Percentiles rank a stretch among this genome's conserved stretches.
These are phyloP conservation scores for Sabuloglossum arenarium DNA, from an alignment of 495 filamentous ascomycete species.

Conservation along the genomic window DNA sequence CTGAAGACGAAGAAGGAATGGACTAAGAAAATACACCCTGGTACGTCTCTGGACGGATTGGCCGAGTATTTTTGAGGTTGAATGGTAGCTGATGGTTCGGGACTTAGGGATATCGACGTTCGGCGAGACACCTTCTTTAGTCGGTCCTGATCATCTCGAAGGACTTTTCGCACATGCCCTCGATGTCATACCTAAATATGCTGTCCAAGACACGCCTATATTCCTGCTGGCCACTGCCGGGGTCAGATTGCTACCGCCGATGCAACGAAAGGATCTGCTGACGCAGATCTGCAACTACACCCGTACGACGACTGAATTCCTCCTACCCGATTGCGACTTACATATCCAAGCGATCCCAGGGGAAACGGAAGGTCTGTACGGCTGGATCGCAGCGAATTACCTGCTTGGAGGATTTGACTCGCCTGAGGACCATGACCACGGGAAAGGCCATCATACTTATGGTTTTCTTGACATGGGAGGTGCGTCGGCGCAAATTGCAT, in stretches of 20 bases:
- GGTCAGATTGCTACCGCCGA: constrained; percentile 67
- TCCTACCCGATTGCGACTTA: constrained; percentile 68
- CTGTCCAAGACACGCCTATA: constrained; percentile 66
- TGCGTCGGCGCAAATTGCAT: constrained; percentile 91
- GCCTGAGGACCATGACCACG: constrained; percentile 51
- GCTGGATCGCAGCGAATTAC: constrained; percentile 99
- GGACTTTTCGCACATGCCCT: constrained; percentile 66
- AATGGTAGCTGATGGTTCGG: not conserved
- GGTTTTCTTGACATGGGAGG: constrained; percentile 98
- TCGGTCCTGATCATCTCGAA: constrained; percentile 66
- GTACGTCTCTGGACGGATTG: constrained; percentile 16
- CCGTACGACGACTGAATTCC: constrained; percentile 56
- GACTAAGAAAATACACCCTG: constrained; percentile 85
- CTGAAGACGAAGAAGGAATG: constrained; percentile 68
- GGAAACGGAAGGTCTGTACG: constrained; percentile 93
- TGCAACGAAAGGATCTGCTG: constrained; percentile 48
- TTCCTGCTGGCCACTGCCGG: constrained; percentile 95
- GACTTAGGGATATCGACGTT: constrained; percentile 65
- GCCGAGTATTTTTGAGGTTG: not conserved
- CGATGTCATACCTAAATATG: constrained; percentile 55
- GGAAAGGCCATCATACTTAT: constrained; percentile 86
- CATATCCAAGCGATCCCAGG: constrained; percentile 93
- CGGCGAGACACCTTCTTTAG: constrained; percentile 47
- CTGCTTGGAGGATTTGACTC: constrained; percentile 79
- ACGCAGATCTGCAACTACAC: constrained; percentile 70